These are phyloP conservation scores for Nothopassalora personata DNA, from an alignment of 2,329 filamentous ascomycete genomes.

Conservation along the genomic window DNA sequence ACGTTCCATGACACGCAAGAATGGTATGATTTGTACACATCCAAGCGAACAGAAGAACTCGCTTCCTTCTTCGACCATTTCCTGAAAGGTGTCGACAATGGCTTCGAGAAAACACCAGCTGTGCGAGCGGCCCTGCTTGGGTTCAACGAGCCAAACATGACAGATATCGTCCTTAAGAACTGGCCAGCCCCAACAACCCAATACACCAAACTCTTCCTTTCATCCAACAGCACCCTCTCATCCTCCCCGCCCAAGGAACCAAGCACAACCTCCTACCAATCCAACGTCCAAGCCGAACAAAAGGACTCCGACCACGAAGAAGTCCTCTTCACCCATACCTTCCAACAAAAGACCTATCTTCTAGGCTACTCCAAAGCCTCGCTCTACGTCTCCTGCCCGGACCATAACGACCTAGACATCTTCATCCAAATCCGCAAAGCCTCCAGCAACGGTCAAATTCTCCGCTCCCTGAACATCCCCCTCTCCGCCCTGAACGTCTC, in stretches of 20 bases:
- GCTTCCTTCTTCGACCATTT: slow-evolving; percentile 44
- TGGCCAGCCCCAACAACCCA: slow-evolving; percentile 10
- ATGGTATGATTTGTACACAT: slow-evolving; percentile 41
- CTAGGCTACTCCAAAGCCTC: slow-evolving; percentile 44
- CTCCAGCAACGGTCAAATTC: slow-evolving; percentile 2
- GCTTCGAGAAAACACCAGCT: slow-evolving; percentile 45
- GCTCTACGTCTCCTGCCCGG: slow-evolving; percentile 36
- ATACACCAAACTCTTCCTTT: slow-evolving; percentile 2
- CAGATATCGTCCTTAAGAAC: slow-evolving; percentile 1
- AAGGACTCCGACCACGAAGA: slow-evolving; percentile 13
- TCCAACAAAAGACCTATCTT: slow-evolving; percentile 34
- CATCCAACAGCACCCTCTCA: not conserved
- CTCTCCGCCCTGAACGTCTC: not conserved
- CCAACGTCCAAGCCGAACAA: not conserved
- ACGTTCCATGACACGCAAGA: slow-evolving; percentile 39
- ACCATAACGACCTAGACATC: slow-evolving; percentile 18
- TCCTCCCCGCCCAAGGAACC: not conserved
- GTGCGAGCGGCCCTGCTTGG: slow-evolving; percentile 34
- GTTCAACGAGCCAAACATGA: slow-evolving; percentile 1
- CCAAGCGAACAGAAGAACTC: slow-evolving; percentile 32
- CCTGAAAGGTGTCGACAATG: slow-evolving; percentile 41
- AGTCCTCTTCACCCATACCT: slow-evolving; percentile 36
- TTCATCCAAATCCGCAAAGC: slow-evolving; percentile 15
- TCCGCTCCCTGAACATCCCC: slow-evolving; percentile 13
- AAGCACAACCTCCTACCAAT: not conserved